Conservation (phyloP, 345 rosid species). For the Rhodomyrtus tomentosa region DNA sequence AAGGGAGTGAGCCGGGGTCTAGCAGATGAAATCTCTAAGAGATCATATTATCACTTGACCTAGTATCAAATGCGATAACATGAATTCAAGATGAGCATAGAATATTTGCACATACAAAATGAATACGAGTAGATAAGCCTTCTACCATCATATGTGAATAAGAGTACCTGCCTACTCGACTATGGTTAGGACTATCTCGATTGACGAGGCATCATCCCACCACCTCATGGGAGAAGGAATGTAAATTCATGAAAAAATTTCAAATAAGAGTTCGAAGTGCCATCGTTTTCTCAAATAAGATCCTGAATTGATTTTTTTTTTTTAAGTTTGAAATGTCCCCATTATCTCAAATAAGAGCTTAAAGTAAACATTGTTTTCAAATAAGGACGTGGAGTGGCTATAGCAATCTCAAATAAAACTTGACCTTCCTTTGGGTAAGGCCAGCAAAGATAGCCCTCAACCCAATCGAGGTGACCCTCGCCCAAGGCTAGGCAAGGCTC, state of each 20-base stretch:
- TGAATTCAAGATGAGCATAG: neutral
- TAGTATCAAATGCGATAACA: neutral
- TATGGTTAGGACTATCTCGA: neutral
- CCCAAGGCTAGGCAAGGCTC: no score
- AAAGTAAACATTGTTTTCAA: no score
- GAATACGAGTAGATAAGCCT: neutral
- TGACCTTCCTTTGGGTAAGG: no score
- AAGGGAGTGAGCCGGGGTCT: neutral
- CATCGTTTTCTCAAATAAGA: no score
- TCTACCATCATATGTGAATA: neutral
- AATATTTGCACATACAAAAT: neutral
- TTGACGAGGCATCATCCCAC: neutral
- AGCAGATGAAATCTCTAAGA: neutral
- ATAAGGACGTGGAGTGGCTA: no score
- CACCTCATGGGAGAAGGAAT: neutral
- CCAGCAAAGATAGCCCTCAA: no score
- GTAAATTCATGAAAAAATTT: no score
- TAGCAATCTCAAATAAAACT: no score
- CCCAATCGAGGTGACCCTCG: no score
- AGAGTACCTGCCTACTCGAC: neutral
- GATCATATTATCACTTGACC: neutral
- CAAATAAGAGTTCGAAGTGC: no score
- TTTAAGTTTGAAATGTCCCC: no score
- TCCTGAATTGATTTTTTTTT: fast-evolving
- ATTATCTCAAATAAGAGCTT: no score